A percentile compares a stretch with the other conserved stretches of the same genome.
Conservation (phyloP, 768 basidiomycete genomes). For the Agrocybe praecox region DNA sequence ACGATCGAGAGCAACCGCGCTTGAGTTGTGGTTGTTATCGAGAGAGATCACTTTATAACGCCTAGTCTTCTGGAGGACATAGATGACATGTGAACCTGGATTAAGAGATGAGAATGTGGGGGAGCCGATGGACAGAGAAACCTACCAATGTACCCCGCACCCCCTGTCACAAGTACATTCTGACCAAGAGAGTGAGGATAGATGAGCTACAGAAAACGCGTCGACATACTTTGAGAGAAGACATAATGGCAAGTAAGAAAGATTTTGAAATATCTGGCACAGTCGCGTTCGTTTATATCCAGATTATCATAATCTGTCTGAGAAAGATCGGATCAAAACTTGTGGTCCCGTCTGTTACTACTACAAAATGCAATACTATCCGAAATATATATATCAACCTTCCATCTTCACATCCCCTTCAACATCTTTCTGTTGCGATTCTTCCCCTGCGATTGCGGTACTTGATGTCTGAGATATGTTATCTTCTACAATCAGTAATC, state of each 20-base stretch:
- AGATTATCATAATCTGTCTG: slow-evolving; percentile 1
- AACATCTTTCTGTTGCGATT: slow-evolving; percentile 27
- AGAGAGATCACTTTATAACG: slow-evolving; percentile 92
- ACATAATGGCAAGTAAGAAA: slow-evolving; percentile 13
- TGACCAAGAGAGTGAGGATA: slow-evolving; percentile 27
- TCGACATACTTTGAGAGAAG: slow-evolving; percentile 49
- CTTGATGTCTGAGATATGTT: too few species aligned
- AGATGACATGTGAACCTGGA: slow-evolving; percentile 92
- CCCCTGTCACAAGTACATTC: slow-evolving; percentile 58
- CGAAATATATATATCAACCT: slow-evolving; percentile 22
- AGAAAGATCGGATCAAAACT: slow-evolving; percentile 25
- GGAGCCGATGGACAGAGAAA: slow-evolving; percentile 5
- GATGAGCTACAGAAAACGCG: slow-evolving; percentile 10
- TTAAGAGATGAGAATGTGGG: slow-evolving; percentile 15
- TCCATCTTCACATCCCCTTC: slow-evolving; percentile 58
- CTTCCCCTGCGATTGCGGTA: too few species aligned
- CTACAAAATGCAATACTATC: too few species aligned
- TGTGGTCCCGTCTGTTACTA: slow-evolving; percentile 1
- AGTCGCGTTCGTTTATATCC: background rate
- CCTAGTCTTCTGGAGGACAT: slow-evolving; percentile 80
- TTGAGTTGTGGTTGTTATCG: slow-evolving; percentile 95
- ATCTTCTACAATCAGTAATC: slow-evolving; percentile 28
- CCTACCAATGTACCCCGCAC: slow-evolving; percentile 89
- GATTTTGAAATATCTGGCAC: background rate
- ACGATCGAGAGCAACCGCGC: slow-evolving; percentile 70